These are phyloP conservation scores for Porcisia deanei DNA, from an alignment of 208 protist genomes.

Conservation along the genomic window DNA sequence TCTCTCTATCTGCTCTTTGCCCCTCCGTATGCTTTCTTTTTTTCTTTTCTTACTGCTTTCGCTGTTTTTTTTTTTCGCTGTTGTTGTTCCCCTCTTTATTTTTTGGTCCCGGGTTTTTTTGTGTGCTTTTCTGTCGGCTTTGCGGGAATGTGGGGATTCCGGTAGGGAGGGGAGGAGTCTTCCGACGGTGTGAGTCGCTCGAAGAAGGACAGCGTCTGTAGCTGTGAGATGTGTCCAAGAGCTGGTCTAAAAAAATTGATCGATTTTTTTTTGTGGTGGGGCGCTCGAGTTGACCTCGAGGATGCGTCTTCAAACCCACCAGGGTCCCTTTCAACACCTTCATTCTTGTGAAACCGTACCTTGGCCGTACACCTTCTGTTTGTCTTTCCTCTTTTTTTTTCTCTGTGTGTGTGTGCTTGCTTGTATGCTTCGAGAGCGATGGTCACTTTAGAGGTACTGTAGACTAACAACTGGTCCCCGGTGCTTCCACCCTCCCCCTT, in stretches of 20 bases:
- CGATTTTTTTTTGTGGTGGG: neutral
- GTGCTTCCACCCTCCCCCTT: too few species aligned
- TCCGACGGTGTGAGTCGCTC: neutral
- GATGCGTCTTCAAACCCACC: neutral
- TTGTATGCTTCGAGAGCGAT: too few species aligned
- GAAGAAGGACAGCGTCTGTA: neutral
- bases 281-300: too few species aligned
- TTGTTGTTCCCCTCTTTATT: too few species aligned
- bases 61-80: too few species aligned
- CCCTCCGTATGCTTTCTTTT: too few species aligned
- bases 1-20: too few species aligned
- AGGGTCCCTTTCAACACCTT: neutral
- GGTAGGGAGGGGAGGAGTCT: neutral
- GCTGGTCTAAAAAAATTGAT: neutral
- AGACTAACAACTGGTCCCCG: too few species aligned
- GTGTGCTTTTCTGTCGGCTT: neutral
- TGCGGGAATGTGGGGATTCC: neutral
- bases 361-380: neutral
- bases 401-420: too few species aligned
- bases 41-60: neutral
- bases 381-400: neutral
- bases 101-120: too few species aligned
- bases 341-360: neutral
- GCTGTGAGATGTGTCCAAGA: neutral
- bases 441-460: too few species aligned